Conservation (phyloP, 2,329 filamentous ascomycete genomes). For the Sporothrix protearum region DNA sequence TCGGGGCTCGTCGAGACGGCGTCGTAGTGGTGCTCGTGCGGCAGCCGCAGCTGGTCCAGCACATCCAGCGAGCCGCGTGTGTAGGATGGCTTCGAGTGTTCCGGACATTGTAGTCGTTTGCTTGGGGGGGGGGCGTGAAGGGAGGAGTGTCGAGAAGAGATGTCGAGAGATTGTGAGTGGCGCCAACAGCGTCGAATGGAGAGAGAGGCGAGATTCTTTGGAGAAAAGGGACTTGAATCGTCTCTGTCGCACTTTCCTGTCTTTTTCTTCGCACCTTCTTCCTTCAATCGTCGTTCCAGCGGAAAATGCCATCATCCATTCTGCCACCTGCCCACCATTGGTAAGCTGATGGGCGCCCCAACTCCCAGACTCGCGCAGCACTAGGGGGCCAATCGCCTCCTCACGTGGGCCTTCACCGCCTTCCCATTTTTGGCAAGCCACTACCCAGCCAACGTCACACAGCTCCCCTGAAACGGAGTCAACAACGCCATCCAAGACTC, state of each 20-base stretch:
- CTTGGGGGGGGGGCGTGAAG: not conserved
- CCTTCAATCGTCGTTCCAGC: not conserved
- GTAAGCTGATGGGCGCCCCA: not conserved
- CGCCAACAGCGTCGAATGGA: not conserved
- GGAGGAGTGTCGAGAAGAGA: not conserved
- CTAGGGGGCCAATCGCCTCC: not conserved
- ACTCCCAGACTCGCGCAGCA: not conserved
- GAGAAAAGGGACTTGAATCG: not conserved
- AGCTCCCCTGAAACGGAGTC: not conserved
- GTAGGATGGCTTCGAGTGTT: constrained; percentile 70
- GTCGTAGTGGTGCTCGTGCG: constrained; percentile 77
- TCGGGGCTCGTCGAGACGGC: constrained; percentile 65
- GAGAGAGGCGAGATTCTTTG: not conserved
- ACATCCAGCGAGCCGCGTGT: constrained; percentile 68
- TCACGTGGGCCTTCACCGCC: constrained; percentile 20
- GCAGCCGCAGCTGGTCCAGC: constrained; percentile 77
- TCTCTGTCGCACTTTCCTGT: not conserved
- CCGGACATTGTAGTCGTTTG: constrained; percentile 24
- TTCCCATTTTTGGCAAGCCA: constrained; percentile 9
- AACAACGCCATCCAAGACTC: not conserved
- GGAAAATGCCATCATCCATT: constrained; percentile 16
- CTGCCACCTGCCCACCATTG: constrained; percentile 20
- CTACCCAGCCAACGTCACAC: not conserved
- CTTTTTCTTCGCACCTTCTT: constrained; percentile 2
- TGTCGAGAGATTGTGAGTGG: not conserved